phyloP scores from a whole-genome alignment of 768 basidiomycete species.

The Porphyrellus cyaneotinctus region DNA sequence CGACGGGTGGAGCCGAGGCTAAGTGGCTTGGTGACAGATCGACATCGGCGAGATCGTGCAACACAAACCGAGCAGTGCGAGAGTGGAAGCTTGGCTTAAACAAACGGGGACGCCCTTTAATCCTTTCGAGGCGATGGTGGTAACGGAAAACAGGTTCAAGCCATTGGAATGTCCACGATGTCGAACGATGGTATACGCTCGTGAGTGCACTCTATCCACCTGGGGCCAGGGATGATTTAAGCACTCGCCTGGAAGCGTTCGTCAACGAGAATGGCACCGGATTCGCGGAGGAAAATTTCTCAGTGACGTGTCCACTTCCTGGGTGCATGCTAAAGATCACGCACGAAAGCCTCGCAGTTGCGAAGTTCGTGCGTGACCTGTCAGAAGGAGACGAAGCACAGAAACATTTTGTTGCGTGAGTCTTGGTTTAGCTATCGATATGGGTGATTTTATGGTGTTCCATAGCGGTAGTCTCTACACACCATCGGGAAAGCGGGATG shows the following conservation, averaged over 20 bases:
- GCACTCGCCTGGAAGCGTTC: constrained; percentile 34
- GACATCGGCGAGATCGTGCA: constrained; percentile 18
- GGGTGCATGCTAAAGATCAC: constrained; percentile 40
- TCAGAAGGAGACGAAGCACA: constrained; percentile 18
- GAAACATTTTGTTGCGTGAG: constrained; percentile 35
- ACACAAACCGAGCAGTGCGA: constrained; percentile 12
- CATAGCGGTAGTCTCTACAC: constrained; percentile 35
- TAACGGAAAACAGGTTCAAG: constrained; percentile 19
- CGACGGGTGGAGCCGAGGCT: neutral
- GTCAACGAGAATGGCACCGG: constrained; percentile 40
- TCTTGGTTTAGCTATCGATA: neutral
- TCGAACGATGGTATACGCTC: constrained; percentile 23
- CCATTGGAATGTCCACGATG: constrained; percentile 36
- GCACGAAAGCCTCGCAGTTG: constrained; percentile 38
- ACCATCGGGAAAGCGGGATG: constrained; percentile 25
- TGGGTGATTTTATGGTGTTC: neutral
- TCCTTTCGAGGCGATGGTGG: constrained; percentile 34
- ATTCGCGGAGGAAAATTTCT: constrained; percentile 44
- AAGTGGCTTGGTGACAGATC: constrained; percentile 15
- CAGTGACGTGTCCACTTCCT: constrained; percentile 33
- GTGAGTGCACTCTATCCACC: constrained; percentile 25
- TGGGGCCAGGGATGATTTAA: neutral
- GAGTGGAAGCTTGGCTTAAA: constrained; percentile 21
- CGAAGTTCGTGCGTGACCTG: constrained; percentile 43
- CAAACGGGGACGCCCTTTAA: constrained; percentile 30